A percentile compares a stretch with the other conserved stretches of the same genome.
These are phyloP conservation scores for Fusarium sp. DNA, from an alignment of 2,329 filamentous ascomycete genomes.

Conservation along the genomic window DNA sequence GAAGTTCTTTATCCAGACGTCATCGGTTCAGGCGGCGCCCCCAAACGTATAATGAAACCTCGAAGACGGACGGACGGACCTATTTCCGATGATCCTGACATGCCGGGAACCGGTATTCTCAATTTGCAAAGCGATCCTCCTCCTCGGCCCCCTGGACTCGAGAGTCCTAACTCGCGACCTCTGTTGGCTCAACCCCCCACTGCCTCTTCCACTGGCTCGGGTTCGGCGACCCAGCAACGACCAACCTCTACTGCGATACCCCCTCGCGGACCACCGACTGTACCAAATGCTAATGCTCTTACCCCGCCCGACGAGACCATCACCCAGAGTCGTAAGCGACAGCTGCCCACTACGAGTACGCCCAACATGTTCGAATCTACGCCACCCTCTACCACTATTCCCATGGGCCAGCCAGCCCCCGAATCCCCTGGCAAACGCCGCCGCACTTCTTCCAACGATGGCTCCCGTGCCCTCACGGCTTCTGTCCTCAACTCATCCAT, in stretches of 20 bases:
- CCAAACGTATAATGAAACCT: conserved; percentile 70
- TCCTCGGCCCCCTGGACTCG: conserved; percentile 40
- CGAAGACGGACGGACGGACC: conserved; percentile 63
- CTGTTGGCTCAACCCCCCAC: conserved; percentile 50
- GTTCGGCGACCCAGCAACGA: conserved; percentile 44
- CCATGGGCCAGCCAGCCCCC: conserved; percentile 48
- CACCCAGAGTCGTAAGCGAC: conserved; percentile 60
- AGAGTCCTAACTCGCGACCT: conserved; percentile 49
- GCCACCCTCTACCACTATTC: conserved; percentile 37
- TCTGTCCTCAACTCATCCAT: conserved; percentile 50
- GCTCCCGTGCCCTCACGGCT: conserved; percentile 46
- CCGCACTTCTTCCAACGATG: conserved; percentile 49
- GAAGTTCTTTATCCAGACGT: conserved; percentile 72
- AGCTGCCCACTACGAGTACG: conserved; percentile 44
- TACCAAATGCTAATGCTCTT: conserved; percentile 59
- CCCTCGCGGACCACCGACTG: conserved; percentile 55
- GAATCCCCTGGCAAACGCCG: conserved; percentile 53
- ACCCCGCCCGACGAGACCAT: conserved; percentile 68
- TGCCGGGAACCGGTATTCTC: conserved; percentile 63
- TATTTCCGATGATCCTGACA: conserved; percentile 61
- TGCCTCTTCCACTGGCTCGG: conserved; percentile 42
- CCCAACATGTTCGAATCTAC: conserved; percentile 41
- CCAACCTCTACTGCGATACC: conserved; percentile 55
- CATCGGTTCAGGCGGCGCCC: conserved; percentile 70
- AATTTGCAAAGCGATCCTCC: conserved; percentile 58